A percentile compares a stretch with the other conserved stretches of the same genome.
Evolutionary conservation across 23 red algal species (phyloP).

Genomic region (Gracilaria vermiculophylla): DNA sequence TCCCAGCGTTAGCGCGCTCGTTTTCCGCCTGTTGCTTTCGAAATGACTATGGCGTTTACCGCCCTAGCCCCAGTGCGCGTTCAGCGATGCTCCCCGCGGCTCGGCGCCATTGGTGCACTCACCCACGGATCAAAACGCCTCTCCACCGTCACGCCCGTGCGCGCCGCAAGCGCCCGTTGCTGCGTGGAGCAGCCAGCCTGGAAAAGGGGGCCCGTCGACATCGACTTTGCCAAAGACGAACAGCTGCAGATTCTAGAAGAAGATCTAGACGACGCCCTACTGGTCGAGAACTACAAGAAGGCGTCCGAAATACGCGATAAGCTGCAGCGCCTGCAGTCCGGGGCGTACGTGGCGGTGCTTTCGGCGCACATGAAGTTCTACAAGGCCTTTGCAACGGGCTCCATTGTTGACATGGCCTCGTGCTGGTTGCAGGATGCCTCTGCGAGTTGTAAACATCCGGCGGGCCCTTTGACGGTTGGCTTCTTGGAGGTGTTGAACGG

Average conservation of each 20-base stretch:
- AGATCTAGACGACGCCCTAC: slow-evolving; percentile 20
- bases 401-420: slow-evolving; percentile 44
- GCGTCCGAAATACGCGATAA: slow-evolving; percentile 46
- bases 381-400: slow-evolving; percentile 14
- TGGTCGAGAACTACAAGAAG: slow-evolving; percentile 1
- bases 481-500: slow-evolving; percentile 24
- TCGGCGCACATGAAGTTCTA: slow-evolving; percentile 61
- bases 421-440: slow-evolving; percentile 22
- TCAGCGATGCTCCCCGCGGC: neutral
- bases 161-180: neutral
- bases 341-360: slow-evolving; percentile 46
- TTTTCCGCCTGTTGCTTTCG: no score
- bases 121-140: neutral
- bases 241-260: slow-evolving; percentile 27
- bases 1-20: no score
- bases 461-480: neutral
- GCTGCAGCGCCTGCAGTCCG: slow-evolving; percentile 21
- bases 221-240: slow-evolving; percentile 55
- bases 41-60: neutral
- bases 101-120: neutral
- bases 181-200: slow-evolving; percentile 39
- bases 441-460: slow-evolving; percentile 27
- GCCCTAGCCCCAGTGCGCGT: neutral
- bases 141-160: neutral
- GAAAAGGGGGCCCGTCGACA: slow-evolving; percentile 48